Conservation (phyloP, 2,329 filamentous ascomycete genomes). For the Sphaerulina vaccinii region DNA sequence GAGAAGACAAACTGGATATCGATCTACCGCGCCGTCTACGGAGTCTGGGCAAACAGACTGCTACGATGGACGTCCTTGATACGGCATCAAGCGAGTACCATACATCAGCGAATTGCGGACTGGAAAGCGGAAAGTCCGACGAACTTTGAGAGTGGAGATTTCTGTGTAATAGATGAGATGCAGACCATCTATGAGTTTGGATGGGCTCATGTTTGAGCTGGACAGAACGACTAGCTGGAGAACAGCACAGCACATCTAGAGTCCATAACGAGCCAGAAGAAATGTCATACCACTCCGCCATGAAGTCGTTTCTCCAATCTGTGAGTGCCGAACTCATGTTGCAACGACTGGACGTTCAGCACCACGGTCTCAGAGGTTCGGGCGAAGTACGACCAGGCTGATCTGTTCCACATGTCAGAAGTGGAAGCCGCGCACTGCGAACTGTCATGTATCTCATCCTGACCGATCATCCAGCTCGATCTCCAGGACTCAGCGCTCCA, state of each 20-base stretch:
- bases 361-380: no score
- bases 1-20: constrained; percentile 33
- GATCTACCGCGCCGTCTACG: constrained; percentile 49
- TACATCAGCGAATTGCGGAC: constrained; percentile 24
- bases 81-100: constrained; percentile 32
- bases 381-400: no score
- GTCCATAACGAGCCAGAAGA: neutral
- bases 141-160: constrained; percentile 34
- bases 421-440: no score
- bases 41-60: constrained; percentile 60
- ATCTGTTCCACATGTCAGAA: no score
- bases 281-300: no score
- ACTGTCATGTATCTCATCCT: no score
- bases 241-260: neutral
- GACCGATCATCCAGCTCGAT: no score
- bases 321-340: no score
- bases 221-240: neutral
- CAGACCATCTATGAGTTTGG: constrained; percentile 31
- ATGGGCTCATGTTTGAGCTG: constrained; percentile 32
- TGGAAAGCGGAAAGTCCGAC: constrained; percentile 27
- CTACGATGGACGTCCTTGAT: constrained; percentile 46
- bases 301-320: no score
- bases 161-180: constrained; percentile 34
- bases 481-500: no score
- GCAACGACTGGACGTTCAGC: no score